A percentile compares a stretch with the other conserved stretches of the same genome.
Evolutionary conservation across 2,329 filamentous ascomycete species (phyloP).

Genomic region (Emydomyces testavorans): DNA sequence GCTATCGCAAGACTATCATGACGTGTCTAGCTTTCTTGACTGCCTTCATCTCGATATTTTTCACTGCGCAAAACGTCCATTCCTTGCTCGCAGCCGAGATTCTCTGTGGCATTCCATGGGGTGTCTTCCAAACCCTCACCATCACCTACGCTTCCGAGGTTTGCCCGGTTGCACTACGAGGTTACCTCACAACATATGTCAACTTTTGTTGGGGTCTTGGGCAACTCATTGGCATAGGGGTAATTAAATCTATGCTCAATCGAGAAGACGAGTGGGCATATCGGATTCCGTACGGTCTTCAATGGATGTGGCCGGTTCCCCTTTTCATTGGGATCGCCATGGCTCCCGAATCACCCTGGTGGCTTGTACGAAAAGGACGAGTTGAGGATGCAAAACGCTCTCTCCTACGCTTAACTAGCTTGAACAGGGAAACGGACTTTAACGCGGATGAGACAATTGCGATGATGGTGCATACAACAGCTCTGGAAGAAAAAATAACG

Average conservation of each 20-base stretch:
- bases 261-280: constrained; percentile 42
- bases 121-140: constrained; percentile 41
- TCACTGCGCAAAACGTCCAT: constrained; percentile 40
- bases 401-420: constrained; percentile 36
- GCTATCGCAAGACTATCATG: constrained; percentile 43
- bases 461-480: constrained; percentile 87
- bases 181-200: constrained; percentile 38
- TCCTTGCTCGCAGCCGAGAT: constrained; percentile 41
- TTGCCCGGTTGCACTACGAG: constrained; percentile 37
- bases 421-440: constrained; percentile 52
- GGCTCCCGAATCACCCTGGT: constrained; percentile 43
- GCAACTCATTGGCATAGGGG: constrained; percentile 42
- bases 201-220: constrained; percentile 40
- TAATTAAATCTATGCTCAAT: constrained; percentile 39
- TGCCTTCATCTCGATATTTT: constrained; percentile 41
- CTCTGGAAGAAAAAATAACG: constrained; percentile 65
- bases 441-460: constrained; percentile 73
- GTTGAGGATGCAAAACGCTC: constrained; percentile 38
- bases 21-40: constrained; percentile 37
- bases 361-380: constrained; percentile 39
- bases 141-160: constrained; percentile 40
- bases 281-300: constrained; percentile 41
- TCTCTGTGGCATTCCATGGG: constrained; percentile 42
- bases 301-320: constrained; percentile 45
- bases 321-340: constrained; percentile 38